Evolutionary conservation across 2,329 filamentous ascomycete genomes (phyloP).

Genomic region (Penicillium sp.): DNA sequence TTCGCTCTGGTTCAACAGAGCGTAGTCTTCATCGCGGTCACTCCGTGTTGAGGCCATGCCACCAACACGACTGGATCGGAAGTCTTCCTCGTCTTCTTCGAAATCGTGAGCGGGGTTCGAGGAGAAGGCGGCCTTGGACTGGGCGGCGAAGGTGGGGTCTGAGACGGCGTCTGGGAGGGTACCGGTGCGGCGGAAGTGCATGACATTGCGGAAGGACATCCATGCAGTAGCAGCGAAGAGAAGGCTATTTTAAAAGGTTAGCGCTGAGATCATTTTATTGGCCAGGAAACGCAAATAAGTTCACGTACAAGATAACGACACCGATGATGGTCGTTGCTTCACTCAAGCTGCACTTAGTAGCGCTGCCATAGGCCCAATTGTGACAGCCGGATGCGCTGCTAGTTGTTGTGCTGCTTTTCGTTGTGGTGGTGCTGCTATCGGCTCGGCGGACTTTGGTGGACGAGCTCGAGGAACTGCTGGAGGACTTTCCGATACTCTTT

Average conservation of each 20-base stretch:
- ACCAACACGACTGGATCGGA: slow-evolving; percentile 40
- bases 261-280: neutral
- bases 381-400: slow-evolving; percentile 36
- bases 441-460: slow-evolving; percentile 35
- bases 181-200: slow-evolving; percentile 59
- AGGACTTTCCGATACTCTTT: slow-evolving; percentile 49
- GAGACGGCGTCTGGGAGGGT: slow-evolving; percentile 50
- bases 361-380: slow-evolving; percentile 52
- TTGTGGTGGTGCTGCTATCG: slow-evolving; percentile 35
- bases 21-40: slow-evolving; percentile 53
- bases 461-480: slow-evolving; percentile 6
- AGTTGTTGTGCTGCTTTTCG: slow-evolving; percentile 20
- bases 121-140: slow-evolving; percentile 50
- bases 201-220: slow-evolving; percentile 57
- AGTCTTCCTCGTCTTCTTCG: slow-evolving; percentile 47
- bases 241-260: slow-evolving; percentile 41
- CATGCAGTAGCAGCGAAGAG: slow-evolving; percentile 55
- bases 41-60: slow-evolving; percentile 43
- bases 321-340: slow-evolving; percentile 58
- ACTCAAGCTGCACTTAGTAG: slow-evolving; percentile 58
- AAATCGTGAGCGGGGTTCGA: slow-evolving; percentile 49
- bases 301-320: slow-evolving; percentile 57
- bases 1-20: slow-evolving; percentile 51
- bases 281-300: neutral
- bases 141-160: slow-evolving; percentile 51